These are phyloP conservation scores for Adiantum capillusveneris DNA, from an alignment of 75 land plant species.

Conservation along the genomic window DNA sequence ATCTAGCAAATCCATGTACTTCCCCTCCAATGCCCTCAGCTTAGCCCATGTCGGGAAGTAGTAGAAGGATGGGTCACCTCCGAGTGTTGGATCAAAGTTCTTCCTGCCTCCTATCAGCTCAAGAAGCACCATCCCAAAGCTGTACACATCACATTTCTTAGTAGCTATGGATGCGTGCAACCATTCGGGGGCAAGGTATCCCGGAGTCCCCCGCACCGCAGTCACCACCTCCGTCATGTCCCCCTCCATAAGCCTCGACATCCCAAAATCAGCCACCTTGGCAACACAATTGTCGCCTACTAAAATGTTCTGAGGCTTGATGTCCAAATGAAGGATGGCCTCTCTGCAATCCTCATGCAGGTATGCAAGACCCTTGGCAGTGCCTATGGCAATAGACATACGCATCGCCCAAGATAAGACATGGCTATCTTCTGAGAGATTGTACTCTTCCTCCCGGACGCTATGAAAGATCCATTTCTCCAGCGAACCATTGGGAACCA, in stretches of 20 bases:
- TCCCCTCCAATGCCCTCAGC: constrained; percentile 4
- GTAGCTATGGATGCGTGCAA: constrained; percentile 8
- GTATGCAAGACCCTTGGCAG: constrained; percentile 26
- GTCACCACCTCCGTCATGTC: too few species aligned
- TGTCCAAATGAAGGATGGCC: constrained; percentile 39
- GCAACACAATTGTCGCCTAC: constrained; percentile 30
- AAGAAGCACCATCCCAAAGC: constrained; percentile 29
- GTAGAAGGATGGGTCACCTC: constrained; percentile 13
- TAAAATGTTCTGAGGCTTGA: constrained; percentile 40
- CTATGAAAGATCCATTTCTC: constrained; percentile 17
- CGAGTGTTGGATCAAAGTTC: constrained; percentile 14
- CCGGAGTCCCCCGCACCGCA: constrained; percentile 14
- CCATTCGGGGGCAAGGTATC: constrained; percentile 37
- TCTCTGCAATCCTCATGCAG: constrained; percentile 29
- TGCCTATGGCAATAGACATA: constrained; percentile 13
- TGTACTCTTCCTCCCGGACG: not conserved
- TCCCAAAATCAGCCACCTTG: constrained; percentile 49
- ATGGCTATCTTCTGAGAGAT: too few species aligned
- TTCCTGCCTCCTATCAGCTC: constrained; percentile 23
- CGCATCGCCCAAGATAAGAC: too few species aligned
- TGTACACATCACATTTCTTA: constrained; percentile 29
- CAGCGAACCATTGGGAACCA: constrained; percentile 21
- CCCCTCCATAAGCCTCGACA: constrained; percentile 31
- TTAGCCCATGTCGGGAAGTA: constrained; percentile 14
- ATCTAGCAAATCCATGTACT: constrained; percentile 14